Percentiles rank a stretch among this genome's conserved stretches.
Conservation (phyloP, 257 asterid genomes). For the Voacanga thouarsii region DNA sequence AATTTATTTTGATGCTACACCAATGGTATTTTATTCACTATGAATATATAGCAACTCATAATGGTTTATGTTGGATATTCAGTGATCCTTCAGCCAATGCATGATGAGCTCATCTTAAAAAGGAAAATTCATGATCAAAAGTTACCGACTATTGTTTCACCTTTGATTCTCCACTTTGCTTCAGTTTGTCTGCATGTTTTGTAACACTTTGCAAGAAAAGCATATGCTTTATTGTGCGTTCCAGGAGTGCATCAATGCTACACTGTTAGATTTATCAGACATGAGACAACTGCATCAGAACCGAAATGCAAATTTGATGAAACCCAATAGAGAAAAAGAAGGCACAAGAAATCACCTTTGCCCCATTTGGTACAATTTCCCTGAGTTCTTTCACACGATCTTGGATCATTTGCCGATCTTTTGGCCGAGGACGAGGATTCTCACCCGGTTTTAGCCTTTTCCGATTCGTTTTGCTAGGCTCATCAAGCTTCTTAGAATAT, state of each 20-base stretch:
- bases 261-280: constrained; percentile 60
- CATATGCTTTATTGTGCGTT: constrained; percentile 94
- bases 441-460: constrained; percentile 91
- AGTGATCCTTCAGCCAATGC: not conserved
- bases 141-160: constrained; percentile 22
- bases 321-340: constrained; percentile 5
- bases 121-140: not conserved
- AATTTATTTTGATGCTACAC: not conserved
- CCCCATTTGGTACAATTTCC: constrained; percentile 92
- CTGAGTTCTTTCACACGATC: constrained; percentile 91
- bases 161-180: constrained; percentile 83
- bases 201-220: constrained; percentile 89
- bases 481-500: constrained; percentile 63
- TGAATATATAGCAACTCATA: not conserved
- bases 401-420: constrained; percentile 98
- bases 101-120: not conserved
- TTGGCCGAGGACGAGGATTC: constrained; percentile 89
- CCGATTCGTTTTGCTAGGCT: constrained; percentile 56
- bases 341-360: constrained; percentile 51
- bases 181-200: constrained; percentile 86
- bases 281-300: constrained; percentile 6
- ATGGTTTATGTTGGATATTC: not conserved
- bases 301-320: not conserved
- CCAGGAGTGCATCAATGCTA: constrained; percentile 92
- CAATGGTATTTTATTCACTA: not conserved